phyloP scores from a whole-genome alignment of 2,329 filamentous ascomycete genomes.

The Pseudocercospora macadamiae region DNA sequence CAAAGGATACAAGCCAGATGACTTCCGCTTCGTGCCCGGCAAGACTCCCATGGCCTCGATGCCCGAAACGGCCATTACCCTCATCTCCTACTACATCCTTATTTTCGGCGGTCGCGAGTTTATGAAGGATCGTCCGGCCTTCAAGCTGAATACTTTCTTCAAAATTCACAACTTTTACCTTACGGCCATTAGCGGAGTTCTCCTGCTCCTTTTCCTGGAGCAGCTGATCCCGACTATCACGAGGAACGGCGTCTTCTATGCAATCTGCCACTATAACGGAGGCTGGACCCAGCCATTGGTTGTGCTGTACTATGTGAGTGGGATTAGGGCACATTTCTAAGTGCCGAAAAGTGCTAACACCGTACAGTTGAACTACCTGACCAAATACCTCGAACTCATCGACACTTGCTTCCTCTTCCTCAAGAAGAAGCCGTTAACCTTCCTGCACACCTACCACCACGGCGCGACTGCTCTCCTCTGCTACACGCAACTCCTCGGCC shows the following conservation, averaged over 20 bases:
- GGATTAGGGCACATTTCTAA: not conserved
- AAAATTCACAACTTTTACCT: constrained; percentile 96
- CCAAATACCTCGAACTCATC: constrained; percentile 93
- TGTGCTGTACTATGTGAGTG: constrained; percentile 91
- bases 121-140: constrained; percentile 83
- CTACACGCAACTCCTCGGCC: constrained; percentile 94
- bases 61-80: constrained; percentile 76
- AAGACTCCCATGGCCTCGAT: constrained; percentile 89
- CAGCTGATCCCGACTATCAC: constrained; percentile 83
- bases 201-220: constrained; percentile 86
- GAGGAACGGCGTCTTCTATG: constrained; percentile 80
- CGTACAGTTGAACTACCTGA: constrained; percentile 89
- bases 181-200: constrained; percentile 77
- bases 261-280: constrained; percentile 79
- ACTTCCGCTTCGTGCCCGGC: constrained; percentile 82
- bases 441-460: constrained; percentile 99
- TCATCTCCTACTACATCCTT: constrained; percentile 86
- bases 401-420: constrained; percentile 97
- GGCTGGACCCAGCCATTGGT: constrained; percentile 95
- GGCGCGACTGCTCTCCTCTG: constrained; percentile 94
- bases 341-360: not conserved
- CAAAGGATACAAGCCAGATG: constrained; percentile 78
- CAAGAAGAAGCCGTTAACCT: constrained; percentile 99
- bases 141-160: constrained; percentile 87
- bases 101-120: constrained; percentile 91